Evolutionary conservation across 1,139 yeast genomes (phyloP), one percentile per base, ranked within the genome.

Genomic region (Taphrina deformans): DNA sequence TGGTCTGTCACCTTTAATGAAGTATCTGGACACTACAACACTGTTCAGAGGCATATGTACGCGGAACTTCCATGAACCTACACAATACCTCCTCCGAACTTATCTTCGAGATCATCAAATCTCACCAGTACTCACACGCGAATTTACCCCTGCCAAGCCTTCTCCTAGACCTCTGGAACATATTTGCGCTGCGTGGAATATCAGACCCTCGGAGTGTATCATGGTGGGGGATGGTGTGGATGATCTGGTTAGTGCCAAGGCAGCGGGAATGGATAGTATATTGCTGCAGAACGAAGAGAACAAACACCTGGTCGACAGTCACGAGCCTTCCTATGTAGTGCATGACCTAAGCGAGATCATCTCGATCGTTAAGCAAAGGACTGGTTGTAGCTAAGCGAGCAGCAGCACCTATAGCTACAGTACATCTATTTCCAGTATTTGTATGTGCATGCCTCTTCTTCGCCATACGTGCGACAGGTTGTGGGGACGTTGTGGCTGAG

Each of bases 191-290:
- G 66, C 71, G 3, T 82, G 86, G 84, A 61, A 63, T 31, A 65
- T 81, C 7, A 70, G 73, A 1, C 81, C 87, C 0, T 69, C 74
- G 24, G 76, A 80, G 51, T 70, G 85, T 31, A 72, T 85, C n/a
- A 85, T 85, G 89, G 86, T 85, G 7, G 89, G 89, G 21, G 89
- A 85, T 71, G 85, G 88, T 0, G 74, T 78, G 44, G 89, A 85
- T 72, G 89, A 85, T 72, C 83, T 85, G 84, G 75, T 71, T 55
- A 83, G 87, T 18, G 89, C 88, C 1, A 73, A 77, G 44, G 70
- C 76, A 7, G 89, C 89, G 0, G 89, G 89, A 0, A 81, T 83
- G 55, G 77, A 80, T 1, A 81, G 88, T 0, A 77, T 85, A 3
- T 74, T 85, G 55, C 73, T 85, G 10, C 45, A 21, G n/a, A 58